phyloP scores from a whole-genome alignment of 2,329 filamentous ascomycete species.

The Fusarium sp. region DNA sequence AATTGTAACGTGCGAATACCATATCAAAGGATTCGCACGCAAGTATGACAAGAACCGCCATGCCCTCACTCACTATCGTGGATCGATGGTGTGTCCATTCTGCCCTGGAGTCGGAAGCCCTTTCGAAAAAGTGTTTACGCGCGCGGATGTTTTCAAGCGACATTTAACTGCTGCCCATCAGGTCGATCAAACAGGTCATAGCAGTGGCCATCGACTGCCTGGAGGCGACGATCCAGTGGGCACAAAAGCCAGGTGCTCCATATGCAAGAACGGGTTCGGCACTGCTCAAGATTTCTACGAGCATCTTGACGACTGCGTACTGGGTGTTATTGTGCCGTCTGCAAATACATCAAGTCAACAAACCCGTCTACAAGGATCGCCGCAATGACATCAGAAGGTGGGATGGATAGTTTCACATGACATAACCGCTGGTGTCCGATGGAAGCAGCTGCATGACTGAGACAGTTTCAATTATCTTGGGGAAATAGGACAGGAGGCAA shows the following conservation, averaged over 20 bases:
- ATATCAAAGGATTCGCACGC: constrained; percentile 91
- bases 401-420: background rate
- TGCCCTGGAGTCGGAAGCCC: constrained; percentile 89
- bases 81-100: constrained; percentile 97
- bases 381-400: constrained; percentile 4
- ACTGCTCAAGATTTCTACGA: constrained; percentile 98
- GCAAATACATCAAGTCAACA: constrained; percentile 24
- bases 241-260: constrained; percentile 87
- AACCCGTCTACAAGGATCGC: constrained; percentile 25
- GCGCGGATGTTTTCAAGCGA: constrained; percentile 96
- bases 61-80: constrained; percentile 96
- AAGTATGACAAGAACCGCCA: constrained; percentile 99
- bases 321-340: constrained; percentile 67
- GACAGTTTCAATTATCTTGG: constrained; percentile 20
- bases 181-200: constrained; percentile 93
- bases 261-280: constrained; percentile 81
- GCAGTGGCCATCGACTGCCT: constrained; percentile 70
- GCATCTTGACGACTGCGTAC: constrained; percentile 80
- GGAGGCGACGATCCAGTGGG: constrained; percentile 39
- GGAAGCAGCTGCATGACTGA: constrained; percentile 16
- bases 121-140: constrained; percentile 94
- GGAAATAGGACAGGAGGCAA: constrained; percentile 17
- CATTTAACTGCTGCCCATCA: constrained; percentile 93
- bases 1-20: constrained; percentile 92
- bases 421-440: constrained; percentile 1